These are phyloP conservation scores for Alternaria viburni DNA, from an alignment of 2,329 filamentous ascomycete species.

Conservation along the genomic window DNA sequence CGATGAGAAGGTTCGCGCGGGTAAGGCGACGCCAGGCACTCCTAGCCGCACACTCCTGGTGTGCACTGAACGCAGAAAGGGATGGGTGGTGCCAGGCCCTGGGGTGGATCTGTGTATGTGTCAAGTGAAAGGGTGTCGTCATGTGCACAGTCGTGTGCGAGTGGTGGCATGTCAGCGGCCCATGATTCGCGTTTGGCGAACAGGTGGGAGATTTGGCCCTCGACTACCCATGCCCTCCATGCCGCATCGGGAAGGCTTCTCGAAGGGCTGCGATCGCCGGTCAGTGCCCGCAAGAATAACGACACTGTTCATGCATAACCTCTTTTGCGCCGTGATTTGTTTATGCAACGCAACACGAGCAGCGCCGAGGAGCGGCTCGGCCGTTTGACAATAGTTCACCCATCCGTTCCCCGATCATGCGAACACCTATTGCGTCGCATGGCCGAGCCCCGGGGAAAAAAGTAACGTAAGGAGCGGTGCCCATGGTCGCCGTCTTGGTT, in stretches of 20 bases:
- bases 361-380: constrained; percentile 6
- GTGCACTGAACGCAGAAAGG: background rate
- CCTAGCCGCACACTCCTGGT: background rate
- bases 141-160: background rate
- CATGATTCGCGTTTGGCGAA: constrained; percentile 31
- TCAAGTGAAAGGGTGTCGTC: constrained; percentile 23
- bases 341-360: background rate
- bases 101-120: constrained; percentile 11
- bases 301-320: constrained; percentile 3
- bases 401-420: constrained; percentile 19
- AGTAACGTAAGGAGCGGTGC: constrained; percentile 1
- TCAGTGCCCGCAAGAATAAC: background rate
- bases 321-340: background rate
- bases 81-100: background rate
- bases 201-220: constrained; percentile 18
- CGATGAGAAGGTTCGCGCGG: background rate
- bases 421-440: constrained; percentile 13
- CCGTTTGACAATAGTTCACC: constrained; percentile 40
- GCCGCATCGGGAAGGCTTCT: constrained; percentile 29
- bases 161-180: background rate
- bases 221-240: background rate
- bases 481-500: constrained; percentile 4
- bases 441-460: constrained; percentile 15
- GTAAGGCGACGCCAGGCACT: background rate
- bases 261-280: constrained; percentile 26